Evolutionary conservation across 805 yeast genomes (phyloP).

Genomic region (Alloascoidea africana): DNA sequence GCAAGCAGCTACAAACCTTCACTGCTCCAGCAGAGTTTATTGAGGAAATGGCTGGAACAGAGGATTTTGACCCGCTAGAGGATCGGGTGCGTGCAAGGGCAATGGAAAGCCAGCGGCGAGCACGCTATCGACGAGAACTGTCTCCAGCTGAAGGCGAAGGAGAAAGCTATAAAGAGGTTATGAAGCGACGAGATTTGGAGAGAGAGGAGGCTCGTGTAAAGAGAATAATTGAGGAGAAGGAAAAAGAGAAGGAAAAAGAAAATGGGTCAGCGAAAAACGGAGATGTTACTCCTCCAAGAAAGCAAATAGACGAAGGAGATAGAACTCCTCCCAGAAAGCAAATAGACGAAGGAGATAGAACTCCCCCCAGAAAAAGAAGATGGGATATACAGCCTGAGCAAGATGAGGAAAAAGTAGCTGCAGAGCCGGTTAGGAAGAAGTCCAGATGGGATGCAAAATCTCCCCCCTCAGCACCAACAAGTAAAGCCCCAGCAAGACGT

Average conservation of each 20-base stretch:
- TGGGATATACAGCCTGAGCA: constrained; percentile 14
- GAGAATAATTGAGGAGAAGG: constrained; percentile 13
- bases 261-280: constrained; percentile 7
- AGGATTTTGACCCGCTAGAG: constrained; percentile 16
- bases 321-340: constrained; percentile 1
- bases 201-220: constrained; percentile 19
- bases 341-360: constrained; percentile 5
- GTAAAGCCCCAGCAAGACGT: constrained; percentile 5
- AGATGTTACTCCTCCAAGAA: constrained; percentile 10
- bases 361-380: constrained; percentile 11
- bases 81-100: constrained; percentile 10
- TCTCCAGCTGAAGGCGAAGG: constrained; percentile 12
- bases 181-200: constrained; percentile 25
- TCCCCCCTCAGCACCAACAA: constrained; percentile 10
- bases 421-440: constrained; percentile 10
- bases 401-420: constrained; percentile 9
- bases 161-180: constrained; percentile 26
- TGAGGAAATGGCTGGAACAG: constrained; percentile 11
- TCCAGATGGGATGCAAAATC: constrained; percentile 17
- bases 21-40: not conserved
- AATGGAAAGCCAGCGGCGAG: constrained; percentile 20
- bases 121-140: constrained; percentile 21
- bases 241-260: constrained; percentile 12
- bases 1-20: not conserved
- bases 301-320: constrained; percentile 8